Evolutionary conservation across 805 yeast genomes (phyloP), one percentile per base, ranked within the genome.

Genomic region (Komagataella kurtzmanii): DNA sequence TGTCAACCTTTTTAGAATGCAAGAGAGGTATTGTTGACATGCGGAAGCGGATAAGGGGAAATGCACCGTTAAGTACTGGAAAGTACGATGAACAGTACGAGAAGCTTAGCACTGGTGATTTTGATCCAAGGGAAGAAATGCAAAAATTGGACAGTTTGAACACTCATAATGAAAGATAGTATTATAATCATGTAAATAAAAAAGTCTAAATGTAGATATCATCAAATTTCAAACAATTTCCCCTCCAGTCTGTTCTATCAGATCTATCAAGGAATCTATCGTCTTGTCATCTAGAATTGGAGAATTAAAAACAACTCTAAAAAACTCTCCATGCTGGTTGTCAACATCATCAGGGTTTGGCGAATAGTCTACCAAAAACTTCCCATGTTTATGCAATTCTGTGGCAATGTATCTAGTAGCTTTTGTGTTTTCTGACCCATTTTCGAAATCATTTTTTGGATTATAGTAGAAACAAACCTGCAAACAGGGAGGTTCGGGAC

Each of bases 41-140:
- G 88, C 68, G 90, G 3, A 90, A 88, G 64, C 76, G 99, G 57
- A 86, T 91, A 69, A 75, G 88, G 61, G 98, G 98, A 3, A 91
- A 91, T 62, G 99, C 95, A 0, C 89, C 97, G 0, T 69, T 87
- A 46, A 88, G 96, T 10, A 87, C 95, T 6, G 99, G 99, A 0
- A 85, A 84, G 62, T 91, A 85, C 66, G 97, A 90, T 60, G 91
- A 88, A 53, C 87, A 88, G 50, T 86, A 85, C 57, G 88, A 82
- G 45, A 83, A 86, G 54, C 70, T 91, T 53, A 80, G 88, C 1
- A 66, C 73, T 2, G 99, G 99, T 1, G 75, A 91, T 53, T 89
- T 85, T 62, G 83, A 90, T 62, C 81, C 97, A 1, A 69, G 73
- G 48, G 90, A 83, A 54, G 98, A 91, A 66, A 77, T 88, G 76